Evolutionary conservation across 805 yeast genomes (phyloP).

Genomic region (Suhomyces canberraensis): DNA sequence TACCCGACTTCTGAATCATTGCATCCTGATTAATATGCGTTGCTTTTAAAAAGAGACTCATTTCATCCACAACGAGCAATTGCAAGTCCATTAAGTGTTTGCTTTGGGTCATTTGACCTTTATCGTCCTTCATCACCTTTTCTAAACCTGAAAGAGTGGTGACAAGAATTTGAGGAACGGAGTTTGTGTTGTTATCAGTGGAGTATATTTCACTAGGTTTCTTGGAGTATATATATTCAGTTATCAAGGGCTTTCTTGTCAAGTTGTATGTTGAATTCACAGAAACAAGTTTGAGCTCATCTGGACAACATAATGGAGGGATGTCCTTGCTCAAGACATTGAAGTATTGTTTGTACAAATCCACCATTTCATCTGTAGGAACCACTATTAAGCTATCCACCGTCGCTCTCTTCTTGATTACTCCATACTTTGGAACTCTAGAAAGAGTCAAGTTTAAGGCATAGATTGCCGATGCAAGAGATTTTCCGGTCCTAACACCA

Average conservation of each 20-base stretch:
- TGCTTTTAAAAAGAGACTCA: slow-evolving; percentile 14
- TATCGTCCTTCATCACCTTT: slow-evolving; percentile 8
- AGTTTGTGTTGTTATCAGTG: slow-evolving; percentile 1
- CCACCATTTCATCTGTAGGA: slow-evolving; percentile 21
- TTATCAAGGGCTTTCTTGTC: slow-evolving; percentile 15
- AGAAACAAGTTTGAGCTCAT: slow-evolving; percentile 8
- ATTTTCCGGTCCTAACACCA: slow-evolving; percentile 18
- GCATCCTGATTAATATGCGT: slow-evolving; percentile 10
- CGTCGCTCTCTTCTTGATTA: slow-evolving; percentile 6
- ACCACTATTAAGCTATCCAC: slow-evolving; percentile 21
- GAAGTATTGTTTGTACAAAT: slow-evolving; percentile 13
- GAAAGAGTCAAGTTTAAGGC: slow-evolving; percentile 18
- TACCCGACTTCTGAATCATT: slow-evolving; percentile 7
- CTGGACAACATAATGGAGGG: slow-evolving; percentile 23
- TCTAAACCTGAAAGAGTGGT: slow-evolving; percentile 14
- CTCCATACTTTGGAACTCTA: slow-evolving; percentile 16
- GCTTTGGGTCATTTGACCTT: background rate
- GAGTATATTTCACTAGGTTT: slow-evolving; percentile 1
- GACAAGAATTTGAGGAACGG: slow-evolving; percentile 17
- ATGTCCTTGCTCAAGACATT: slow-evolving; percentile 14
- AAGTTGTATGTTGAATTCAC: slow-evolving; percentile 8
- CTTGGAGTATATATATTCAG: slow-evolving; percentile 11
- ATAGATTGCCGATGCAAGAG: slow-evolving; percentile 15
- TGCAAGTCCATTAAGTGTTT: slow-evolving; percentile 10
- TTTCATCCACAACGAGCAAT: slow-evolving; percentile 23